A percentile compares a stretch with the other conserved stretches of the same genome.
Conservation (phyloP, 139 green algal genomes). For the Chlorella sorokiniana region DNA sequence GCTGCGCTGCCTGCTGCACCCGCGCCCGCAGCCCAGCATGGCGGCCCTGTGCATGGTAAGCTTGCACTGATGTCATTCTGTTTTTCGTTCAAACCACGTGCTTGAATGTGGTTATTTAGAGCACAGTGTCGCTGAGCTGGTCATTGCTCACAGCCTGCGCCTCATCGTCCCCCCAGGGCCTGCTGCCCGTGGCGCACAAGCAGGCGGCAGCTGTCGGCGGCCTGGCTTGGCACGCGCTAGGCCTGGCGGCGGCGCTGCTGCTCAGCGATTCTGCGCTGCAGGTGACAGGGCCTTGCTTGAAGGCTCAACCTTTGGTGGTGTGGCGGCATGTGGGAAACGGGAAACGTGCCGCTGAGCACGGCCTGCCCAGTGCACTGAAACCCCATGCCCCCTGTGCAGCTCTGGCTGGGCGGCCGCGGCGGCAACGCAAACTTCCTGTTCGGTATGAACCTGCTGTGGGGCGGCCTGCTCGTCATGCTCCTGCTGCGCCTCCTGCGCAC, state of each 20-base stretch:
- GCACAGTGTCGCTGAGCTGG: not conserved
- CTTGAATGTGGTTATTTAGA: not conserved
- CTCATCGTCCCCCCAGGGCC: not conserved
- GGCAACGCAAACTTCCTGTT: conserved; percentile 47
- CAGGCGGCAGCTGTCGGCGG: not conserved
- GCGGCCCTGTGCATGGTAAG: conserved; percentile 32
- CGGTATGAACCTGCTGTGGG: conserved; percentile 40
- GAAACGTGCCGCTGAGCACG: too few relatives aligned
- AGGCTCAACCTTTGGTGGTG: too few relatives aligned
- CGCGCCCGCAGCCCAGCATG: not conserved
- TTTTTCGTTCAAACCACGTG: not conserved
- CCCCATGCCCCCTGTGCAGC: not conserved
- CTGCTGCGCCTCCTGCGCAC: conserved; percentile 33
- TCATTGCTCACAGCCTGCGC: not conserved
- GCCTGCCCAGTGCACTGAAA: too few relatives aligned
- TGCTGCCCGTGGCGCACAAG: not conserved
- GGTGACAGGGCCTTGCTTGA: too few relatives aligned
- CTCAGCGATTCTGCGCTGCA: not conserved
- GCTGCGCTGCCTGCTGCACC: conserved; percentile 21
- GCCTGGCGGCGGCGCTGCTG: not conserved
- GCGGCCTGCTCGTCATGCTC: conserved; percentile 1
- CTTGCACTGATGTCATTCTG: not conserved
- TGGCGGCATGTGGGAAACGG: too few relatives aligned
- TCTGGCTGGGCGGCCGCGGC: conserved; percentile 27
- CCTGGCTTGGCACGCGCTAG: conserved; percentile 3